These are phyloP conservation scores for Candida glucosophila DNA, from an alignment of 1,139 yeast genomes.

Conservation along the genomic window DNA sequence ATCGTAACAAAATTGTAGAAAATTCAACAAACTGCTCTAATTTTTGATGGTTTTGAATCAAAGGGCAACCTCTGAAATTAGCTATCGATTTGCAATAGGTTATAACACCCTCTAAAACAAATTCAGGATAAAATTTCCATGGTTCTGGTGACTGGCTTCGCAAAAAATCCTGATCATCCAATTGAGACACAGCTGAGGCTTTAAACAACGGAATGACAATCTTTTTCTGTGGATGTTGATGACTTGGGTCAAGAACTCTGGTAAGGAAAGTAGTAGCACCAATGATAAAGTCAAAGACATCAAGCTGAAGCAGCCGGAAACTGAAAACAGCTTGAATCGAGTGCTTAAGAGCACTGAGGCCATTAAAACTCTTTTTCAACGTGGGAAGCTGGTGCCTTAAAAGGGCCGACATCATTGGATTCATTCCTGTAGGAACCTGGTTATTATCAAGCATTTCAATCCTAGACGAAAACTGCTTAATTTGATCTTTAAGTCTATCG, in stretches of 20 bases:
- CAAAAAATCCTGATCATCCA: slow-evolving; percentile 64
- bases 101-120: slow-evolving; percentile 73
- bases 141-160: slow-evolving; percentile 63
- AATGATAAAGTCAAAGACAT: slow-evolving; percentile 65
- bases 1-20: slow-evolving; percentile 64
- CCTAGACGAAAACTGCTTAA: slow-evolving; percentile 46
- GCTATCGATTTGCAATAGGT: slow-evolving; percentile 63
- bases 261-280: slow-evolving; percentile 71
- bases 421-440: slow-evolving; percentile 16
- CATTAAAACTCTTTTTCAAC: slow-evolving; percentile 31
- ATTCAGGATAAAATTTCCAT: slow-evolving; percentile 82
- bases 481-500: slow-evolving; percentile 43
- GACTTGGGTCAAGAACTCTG: slow-evolving; percentile 63
- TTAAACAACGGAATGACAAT: slow-evolving; percentile 62
- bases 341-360: slow-evolving; percentile 37
- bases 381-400: slow-evolving; percentile 33
- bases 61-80: slow-evolving; percentile 51
- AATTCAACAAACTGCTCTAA: slow-evolving; percentile 61
- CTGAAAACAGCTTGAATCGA: slow-evolving; percentile 54
- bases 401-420: slow-evolving; percentile 23
- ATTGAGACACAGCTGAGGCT: slow-evolving; percentile 36
- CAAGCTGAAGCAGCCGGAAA: slow-evolving; percentile 47
- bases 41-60: slow-evolving; percentile 43
- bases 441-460: slow-evolving; percentile 37
- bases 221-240: slow-evolving; percentile 47